phyloP scores from a whole-genome alignment of 306 rosid genomes.

The Begonia fuchsioides region DNA sequence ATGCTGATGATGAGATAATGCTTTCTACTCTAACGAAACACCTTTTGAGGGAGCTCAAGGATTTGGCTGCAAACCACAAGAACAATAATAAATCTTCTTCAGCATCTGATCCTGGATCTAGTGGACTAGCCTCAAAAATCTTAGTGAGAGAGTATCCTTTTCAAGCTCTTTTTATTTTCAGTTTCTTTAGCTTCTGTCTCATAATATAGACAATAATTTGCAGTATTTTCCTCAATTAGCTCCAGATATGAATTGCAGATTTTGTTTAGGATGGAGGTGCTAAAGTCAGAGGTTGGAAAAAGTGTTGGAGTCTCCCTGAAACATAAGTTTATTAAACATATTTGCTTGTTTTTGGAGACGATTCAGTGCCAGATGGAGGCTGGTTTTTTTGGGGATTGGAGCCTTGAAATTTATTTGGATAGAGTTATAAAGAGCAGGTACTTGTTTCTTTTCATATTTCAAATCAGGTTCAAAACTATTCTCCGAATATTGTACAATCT shows the following conservation, averaged over 20 bases:
- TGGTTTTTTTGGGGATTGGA: too few species aligned
- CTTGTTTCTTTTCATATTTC: slow-evolving; percentile 1
- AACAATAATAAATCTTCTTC: slow-evolving; percentile 22
- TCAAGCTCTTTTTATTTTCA: too few species aligned
- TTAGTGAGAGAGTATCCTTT: too few species aligned
- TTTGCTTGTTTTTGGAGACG: too few species aligned
- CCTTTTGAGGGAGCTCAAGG: slow-evolving; percentile 61
- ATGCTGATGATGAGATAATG: slow-evolving; percentile 14
- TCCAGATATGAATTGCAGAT: too few species aligned
- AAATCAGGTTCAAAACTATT: background rate
- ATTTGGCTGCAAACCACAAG: slow-evolving; percentile 42
- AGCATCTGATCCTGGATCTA: slow-evolving; percentile 25
- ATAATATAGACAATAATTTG: background rate
- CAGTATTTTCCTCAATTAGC: slow-evolving; percentile 36
- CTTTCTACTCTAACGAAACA: slow-evolving; percentile 32
- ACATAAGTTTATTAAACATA: too few species aligned
- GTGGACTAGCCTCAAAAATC: slow-evolving; percentile 21
- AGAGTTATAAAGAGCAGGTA: slow-evolving; percentile 90
- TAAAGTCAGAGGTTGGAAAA: too few species aligned
- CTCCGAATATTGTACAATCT: too few species aligned
- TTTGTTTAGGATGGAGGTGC: too few species aligned
- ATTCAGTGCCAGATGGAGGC: too few species aligned
- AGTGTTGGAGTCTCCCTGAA: too few species aligned
- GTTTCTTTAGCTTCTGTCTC: background rate
- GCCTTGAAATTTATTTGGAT: too few species aligned